Evolutionary conservation across 1,284 basidiomycete species (phyloP).

Genomic region (Ceratobasidium sp.): DNA sequence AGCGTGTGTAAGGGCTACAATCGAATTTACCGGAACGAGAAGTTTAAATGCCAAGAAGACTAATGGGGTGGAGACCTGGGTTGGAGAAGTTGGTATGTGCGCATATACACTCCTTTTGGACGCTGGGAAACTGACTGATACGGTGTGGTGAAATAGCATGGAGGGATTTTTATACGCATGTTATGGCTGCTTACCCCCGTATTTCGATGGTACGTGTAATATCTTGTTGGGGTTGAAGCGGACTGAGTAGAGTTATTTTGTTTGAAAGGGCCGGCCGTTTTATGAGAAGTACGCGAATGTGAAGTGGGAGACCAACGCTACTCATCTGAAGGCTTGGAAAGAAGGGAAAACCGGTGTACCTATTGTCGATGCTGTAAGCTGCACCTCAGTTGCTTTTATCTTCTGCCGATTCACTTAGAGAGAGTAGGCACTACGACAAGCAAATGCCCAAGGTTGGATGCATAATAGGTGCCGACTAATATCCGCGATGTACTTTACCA

Average conservation of each 20-base stretch:
- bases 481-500: conserved; percentile 82
- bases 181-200: conserved; percentile 84
- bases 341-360: conserved; percentile 88
- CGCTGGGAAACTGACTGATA: not conserved
- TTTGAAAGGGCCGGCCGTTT: conserved; percentile 63
- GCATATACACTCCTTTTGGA: conserved; percentile 35
- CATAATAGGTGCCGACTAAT: conserved; percentile 91
- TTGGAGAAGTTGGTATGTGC: conserved; percentile 79
- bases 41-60: conserved; percentile 71
- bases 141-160: conserved; percentile 62
- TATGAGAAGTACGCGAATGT: conserved; percentile 80
- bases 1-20: conserved; percentile 75
- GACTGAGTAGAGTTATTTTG: no score
- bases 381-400: not conserved
- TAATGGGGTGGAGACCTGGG: conserved; percentile 83
- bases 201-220: no score
- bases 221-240: no score
- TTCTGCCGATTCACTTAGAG: not conserved
- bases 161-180: conserved; percentile 87
- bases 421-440: conserved; percentile 74
- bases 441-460: conserved; percentile 82
- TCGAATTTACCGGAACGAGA: conserved; percentile 62
- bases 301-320: conserved; percentile 75
- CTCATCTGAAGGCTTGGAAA: conserved; percentile 80
- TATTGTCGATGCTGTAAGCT: conserved; percentile 82